Evolutionary conservation across 106 monocot species (phyloP).

Genomic region (Dendrobium catenatum): DNA sequence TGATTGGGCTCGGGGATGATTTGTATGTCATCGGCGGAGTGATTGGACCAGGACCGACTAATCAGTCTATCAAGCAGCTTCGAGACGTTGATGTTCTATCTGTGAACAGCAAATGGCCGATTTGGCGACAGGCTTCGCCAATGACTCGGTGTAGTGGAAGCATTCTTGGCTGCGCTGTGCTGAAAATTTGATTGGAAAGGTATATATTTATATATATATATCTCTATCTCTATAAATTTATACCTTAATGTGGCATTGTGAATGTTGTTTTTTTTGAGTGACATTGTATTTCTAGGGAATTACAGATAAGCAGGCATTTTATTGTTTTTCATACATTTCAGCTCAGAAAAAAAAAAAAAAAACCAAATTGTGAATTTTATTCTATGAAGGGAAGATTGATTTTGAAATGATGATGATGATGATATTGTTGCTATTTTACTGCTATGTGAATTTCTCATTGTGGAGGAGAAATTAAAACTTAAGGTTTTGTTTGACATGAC

Average conservation of each 20-base stretch:
- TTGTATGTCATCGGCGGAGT: constrained; percentile 85
- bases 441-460: no score
- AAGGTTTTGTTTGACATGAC: no score
- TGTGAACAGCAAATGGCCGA: constrained; percentile 51
- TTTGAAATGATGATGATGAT: no score
- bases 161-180: constrained; percentile 70
- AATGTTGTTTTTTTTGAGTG: background rate
- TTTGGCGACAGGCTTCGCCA: constrained; percentile 60
- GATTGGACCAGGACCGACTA: constrained; percentile 77
- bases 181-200: constrained; percentile 35
- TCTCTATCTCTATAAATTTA: background rate
- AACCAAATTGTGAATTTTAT: no score
- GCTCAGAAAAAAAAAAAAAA: background rate
- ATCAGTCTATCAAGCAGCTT: constrained; percentile 79
- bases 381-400: no score
- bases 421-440: no score
- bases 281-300: background rate
- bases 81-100: constrained; percentile 70
- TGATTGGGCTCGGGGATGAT: constrained; percentile 77
- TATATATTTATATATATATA: background rate
- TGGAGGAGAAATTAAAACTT: no score
- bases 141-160: constrained; percentile 83
- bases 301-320: background rate
- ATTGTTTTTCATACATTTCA: background rate
- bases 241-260: background rate